Evolutionary conservation across 352 stramenopile genomes (phyloP), one percentile per base, ranked within the genome.

Genomic region (Pythium periplocum): DNA sequence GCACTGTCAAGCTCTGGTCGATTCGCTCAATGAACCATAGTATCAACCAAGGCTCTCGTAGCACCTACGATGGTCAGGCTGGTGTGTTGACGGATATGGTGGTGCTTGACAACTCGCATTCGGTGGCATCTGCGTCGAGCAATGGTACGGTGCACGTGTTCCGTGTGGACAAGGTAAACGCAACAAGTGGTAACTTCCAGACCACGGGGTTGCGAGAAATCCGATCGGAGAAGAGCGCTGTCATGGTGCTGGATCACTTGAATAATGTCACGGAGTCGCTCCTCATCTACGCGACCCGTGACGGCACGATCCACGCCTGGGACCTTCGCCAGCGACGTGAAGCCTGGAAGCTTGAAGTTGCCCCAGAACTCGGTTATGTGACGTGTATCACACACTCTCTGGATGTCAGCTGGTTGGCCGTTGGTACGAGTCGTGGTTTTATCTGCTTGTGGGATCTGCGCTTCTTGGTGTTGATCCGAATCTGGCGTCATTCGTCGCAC

Each of bases 391-490:
- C 96, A 42, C 75, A 98, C 44, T 97, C 95, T 12, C 79, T 93
- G 42, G 95, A 99, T 67, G 86, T 94, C 40, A 96, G 93, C 48
- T 99, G 96, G 96, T 67, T 98, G 42, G 84, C 94, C 8, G 93
- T 89, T 30, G 96, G 97, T 36, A 99, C 96, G 4, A 97, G 76
- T 55, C 78, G 86, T 60, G 97, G 97, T 4, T 98, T 96, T 65
- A 79, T 99, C 53, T 93, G 87, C 53, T 62, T 99, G 32, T 99
- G 93, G 90, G 97, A 99, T 65, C 64, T 99, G 46, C 87, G 97
- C 12, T 99, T 97, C 75, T 80, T 98, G 40, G 69, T 96, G 51
- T 77, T 98, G 34, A 92, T 98, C 48, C 96, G 96, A 35, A 85
- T 98, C 10, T 99, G 95, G 96, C 77, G 93, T n/a, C 95, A 99